A percentile compares a stretch with the other conserved stretches of the same genome.
Evolutionary conservation across 2,329 filamentous ascomycete species (phyloP).

Genomic region (Cercospora canescens): DNA sequence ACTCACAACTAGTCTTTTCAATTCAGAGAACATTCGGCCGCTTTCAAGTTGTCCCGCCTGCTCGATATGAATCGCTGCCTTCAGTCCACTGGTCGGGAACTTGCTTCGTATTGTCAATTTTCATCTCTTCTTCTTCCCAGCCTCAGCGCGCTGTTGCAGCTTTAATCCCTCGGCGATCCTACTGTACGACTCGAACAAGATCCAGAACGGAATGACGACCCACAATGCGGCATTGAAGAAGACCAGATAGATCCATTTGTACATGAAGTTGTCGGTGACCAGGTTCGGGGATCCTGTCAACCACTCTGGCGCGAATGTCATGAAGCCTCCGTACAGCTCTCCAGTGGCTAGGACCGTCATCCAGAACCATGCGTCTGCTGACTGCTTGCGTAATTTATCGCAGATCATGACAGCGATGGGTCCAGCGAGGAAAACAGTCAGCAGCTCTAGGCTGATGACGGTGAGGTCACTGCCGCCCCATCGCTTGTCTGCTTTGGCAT

Average conservation of each 20-base stretch:
- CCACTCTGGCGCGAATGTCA: conserved; percentile 69
- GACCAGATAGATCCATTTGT: conserved; percentile 62
- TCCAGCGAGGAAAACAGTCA: conserved; percentile 61
- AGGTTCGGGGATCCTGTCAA: conserved; percentile 58
- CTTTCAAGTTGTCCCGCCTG: too few relatives aligned
- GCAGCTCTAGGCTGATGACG: conserved; percentile 59
- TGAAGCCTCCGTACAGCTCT: conserved; percentile 65
- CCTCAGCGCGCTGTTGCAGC: conserved; percentile 9
- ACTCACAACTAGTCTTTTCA: neutral
- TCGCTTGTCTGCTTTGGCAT: conserved; percentile 62
- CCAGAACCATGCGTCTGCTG: conserved; percentile 54
- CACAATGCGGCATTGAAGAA: conserved; percentile 64
- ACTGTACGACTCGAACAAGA: conserved; percentile 53
- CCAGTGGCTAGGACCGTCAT: conserved; percentile 61
- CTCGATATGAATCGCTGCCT: too few relatives aligned
- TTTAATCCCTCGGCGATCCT: conserved; percentile 35
- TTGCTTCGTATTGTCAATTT: neutral
- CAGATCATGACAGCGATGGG: conserved; percentile 61
- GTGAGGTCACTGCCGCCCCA: conserved; percentile 62
- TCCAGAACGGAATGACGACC: conserved; percentile 61
- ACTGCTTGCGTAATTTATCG: conserved; percentile 41
- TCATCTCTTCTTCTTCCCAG: conserved; percentile 22
- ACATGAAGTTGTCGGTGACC: conserved; percentile 61
- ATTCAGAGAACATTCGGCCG: neutral
- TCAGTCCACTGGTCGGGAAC: too few relatives aligned